Evolutionary conservation across 257 asterid genomes (phyloP).

Genomic region (Primulina eburnea): DNA sequence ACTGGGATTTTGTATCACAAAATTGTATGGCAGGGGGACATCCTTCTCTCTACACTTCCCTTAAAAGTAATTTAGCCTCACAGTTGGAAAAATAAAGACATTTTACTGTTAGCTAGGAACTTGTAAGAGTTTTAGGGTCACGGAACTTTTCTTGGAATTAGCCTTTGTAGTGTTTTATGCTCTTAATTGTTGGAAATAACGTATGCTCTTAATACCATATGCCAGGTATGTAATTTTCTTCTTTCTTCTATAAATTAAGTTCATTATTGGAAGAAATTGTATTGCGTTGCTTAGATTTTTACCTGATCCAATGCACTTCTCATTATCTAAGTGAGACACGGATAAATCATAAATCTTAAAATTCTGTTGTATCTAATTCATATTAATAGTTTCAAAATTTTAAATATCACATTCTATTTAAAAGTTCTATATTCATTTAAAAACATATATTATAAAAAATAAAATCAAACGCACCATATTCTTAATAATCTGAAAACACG

Average conservation of each 20-base stretch:
- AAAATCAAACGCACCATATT: neutral
- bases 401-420: neutral
- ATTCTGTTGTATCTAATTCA: too few species aligned
- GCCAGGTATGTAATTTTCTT: neutral
- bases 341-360: neutral
- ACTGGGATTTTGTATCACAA: conserved; percentile 25
- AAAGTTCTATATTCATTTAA: too few species aligned
- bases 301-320: neutral
- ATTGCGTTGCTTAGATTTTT: neutral
- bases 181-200: too few species aligned
- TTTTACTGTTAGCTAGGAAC: neutral
- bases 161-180: too few species aligned
- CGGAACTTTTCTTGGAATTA: too few species aligned
- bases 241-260: neutral
- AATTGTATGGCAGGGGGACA: conserved; percentile 16
- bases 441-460: too few species aligned
- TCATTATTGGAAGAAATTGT: neutral
- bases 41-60: conserved; percentile 10
- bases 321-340: neutral
- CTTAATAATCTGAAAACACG: neutral
- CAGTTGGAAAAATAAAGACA: neutral
- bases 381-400: too few species aligned
- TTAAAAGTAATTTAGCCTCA: conserved; percentile 23
- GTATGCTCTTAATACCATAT: too few species aligned
- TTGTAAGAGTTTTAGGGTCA: too few species aligned